These are phyloP conservation scores for Dimargaris verticillata DNA, from an alignment of 192 early-diverging fungal species.

Conservation along the genomic window DNA sequence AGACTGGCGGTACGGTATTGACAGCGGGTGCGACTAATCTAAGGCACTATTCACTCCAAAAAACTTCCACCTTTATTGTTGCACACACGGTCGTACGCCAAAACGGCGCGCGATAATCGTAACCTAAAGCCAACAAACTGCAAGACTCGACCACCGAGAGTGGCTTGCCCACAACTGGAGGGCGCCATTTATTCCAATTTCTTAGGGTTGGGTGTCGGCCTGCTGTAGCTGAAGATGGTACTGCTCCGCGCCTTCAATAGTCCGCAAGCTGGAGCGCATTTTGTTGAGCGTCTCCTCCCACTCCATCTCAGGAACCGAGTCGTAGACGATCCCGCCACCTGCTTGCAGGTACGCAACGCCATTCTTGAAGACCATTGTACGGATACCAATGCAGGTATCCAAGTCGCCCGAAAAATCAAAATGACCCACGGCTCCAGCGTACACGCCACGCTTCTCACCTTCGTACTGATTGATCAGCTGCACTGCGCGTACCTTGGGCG, in stretches of 20 bases:
- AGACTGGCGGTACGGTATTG: too few relatives aligned
- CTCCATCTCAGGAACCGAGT: conserved; percentile 79
- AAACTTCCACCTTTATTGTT: too few relatives aligned
- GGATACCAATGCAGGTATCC: conserved; percentile 96
- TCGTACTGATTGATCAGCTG: conserved; percentile 86
- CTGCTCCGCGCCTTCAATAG: conserved; percentile 74
- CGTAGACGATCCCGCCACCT: conserved; percentile 92
- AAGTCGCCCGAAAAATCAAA: conserved; percentile 85
- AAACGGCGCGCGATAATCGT: too few relatives aligned
- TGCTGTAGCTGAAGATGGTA: conserved; percentile 55
- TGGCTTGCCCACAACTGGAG: too few relatives aligned
- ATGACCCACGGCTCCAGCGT: conserved; percentile 81
- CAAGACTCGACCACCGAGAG: too few relatives aligned
- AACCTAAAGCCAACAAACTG: too few relatives aligned
- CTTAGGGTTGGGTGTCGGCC: background rate
- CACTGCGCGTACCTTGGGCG: conserved; percentile 94
- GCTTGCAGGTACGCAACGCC: conserved; percentile 88
- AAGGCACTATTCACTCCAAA: too few relatives aligned
- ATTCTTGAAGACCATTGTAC: conserved; percentile 97
- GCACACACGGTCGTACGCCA: too few relatives aligned
- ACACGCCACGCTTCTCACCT: conserved; percentile 81
- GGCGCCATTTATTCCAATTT: too few relatives aligned
- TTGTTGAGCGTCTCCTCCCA: conserved; percentile 96
- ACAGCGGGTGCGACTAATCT: too few relatives aligned
- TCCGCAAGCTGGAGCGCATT: conserved; percentile 74